Evolutionary conservation across 2,329 filamentous ascomycete species (phyloP).

Genomic region (Curvularia verruculosa): DNA sequence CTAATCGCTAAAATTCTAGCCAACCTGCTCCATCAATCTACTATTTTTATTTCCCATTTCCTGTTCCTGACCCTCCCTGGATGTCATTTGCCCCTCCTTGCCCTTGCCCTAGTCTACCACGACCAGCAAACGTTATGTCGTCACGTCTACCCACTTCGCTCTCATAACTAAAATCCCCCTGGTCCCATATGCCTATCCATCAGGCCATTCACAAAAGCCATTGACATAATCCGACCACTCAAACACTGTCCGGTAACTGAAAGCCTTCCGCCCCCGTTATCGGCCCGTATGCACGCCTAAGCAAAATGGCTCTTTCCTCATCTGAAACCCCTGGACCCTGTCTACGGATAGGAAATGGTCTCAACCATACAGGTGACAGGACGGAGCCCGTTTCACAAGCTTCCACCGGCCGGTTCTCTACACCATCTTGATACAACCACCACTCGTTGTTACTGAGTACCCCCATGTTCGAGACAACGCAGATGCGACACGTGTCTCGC

Average conservation of each 20-base stretch:
- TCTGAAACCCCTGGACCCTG: slow-evolving; percentile 7
- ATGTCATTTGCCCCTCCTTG: not conserved
- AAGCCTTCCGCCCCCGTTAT: not conserved
- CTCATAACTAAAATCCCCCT: not conserved
- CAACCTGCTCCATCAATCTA: not conserved
- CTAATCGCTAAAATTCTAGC: not conserved
- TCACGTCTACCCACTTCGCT: not conserved
- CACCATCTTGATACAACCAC: slow-evolving; percentile 2
- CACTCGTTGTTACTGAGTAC: not conserved
- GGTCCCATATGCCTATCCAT: not conserved
- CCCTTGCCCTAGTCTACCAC: not conserved
- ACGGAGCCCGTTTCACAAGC: slow-evolving; percentile 7
- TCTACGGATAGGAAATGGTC: too few species aligned
- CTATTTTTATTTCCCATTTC: slow-evolving; percentile 3
- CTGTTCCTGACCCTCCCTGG: not conserved
- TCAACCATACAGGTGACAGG: slow-evolving; percentile 6
- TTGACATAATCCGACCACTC: slow-evolving; percentile 1
- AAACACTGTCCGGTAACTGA: not conserved
- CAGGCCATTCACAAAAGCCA: not conserved
- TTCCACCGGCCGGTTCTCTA: not conserved
- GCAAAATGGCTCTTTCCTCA: not conserved
- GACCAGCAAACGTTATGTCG: not conserved
- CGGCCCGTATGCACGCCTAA: slow-evolving; percentile 11
- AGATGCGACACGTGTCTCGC: slow-evolving; percentile 12
- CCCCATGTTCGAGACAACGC: slow-evolving; percentile 2